phyloP scores from a whole-genome alignment of 176 grass and related monocot species.

The Carex cristatella region DNA sequence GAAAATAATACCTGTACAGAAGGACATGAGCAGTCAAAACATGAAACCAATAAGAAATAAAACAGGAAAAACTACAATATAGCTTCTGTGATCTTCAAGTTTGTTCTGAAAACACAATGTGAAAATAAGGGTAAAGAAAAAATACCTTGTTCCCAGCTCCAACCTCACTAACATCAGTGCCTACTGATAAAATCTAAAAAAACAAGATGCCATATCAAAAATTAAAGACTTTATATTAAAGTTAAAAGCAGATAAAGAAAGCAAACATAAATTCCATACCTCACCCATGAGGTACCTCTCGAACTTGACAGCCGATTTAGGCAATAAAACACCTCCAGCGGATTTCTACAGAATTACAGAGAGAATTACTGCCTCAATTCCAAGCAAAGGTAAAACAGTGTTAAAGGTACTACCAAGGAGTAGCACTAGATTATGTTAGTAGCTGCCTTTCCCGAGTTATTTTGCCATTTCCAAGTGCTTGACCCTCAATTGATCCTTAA shows the following conservation, averaged over 20 bases:
- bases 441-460: neutral
- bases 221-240: neutral
- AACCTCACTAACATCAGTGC: conserved; percentile 72
- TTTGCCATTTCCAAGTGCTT: neutral
- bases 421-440: neutral
- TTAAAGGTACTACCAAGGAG: neutral
- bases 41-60: neutral
- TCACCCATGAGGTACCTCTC: conserved; percentile 98
- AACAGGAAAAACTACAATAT: conserved; percentile 10
- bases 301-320: conserved; percentile 94
- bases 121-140: neutral
- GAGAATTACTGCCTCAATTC: neutral
- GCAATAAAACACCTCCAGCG: conserved; percentile 76
- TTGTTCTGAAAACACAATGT: neutral
- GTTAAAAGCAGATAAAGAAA: neutral
- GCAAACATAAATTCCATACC: conserved; percentile 36
- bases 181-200: conserved; percentile 73
- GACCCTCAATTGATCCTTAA: neutral
- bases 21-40: neutral
- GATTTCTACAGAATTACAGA: conserved; percentile 58
- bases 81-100: neutral
- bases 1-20: conserved; percentile 83
- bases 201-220: conserved; percentile 2
- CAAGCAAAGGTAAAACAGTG: neutral
- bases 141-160: conserved; percentile 83